A percentile compares a stretch with the other conserved stretches of the same genome.
Conservation (phyloP, 2,329 filamentous ascomycete genomes). For the Grosmannia serpens region DNA sequence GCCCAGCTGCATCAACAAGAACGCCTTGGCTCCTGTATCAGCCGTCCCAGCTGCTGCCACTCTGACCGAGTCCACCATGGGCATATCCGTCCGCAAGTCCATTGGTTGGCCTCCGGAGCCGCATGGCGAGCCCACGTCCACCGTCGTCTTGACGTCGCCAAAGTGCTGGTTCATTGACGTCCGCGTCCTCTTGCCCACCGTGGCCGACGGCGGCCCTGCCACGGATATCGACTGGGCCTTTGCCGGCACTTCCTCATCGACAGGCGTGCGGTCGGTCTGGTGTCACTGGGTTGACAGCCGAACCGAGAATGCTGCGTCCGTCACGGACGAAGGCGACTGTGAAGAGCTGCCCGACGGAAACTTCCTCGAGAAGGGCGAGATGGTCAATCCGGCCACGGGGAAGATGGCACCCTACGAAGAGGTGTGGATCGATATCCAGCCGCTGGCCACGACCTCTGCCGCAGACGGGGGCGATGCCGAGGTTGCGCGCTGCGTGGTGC, state of each 20-base stretch:
- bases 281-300: slow-evolving; percentile 50
- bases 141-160: slow-evolving; percentile 52
- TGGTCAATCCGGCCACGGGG: slow-evolving; percentile 46
- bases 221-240: slow-evolving; percentile 52
- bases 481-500: slow-evolving; percentile 24
- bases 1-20: too few relatives aligned
- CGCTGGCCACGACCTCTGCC: slow-evolving; percentile 9
- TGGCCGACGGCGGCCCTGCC: not conserved
- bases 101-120: slow-evolving; percentile 45
- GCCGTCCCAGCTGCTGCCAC: not conserved
- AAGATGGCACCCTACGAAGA: slow-evolving; percentile 50
- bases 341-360: slow-evolving; percentile 27
- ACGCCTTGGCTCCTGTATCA: not conserved
- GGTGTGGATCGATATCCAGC: slow-evolving; percentile 40
- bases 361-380: slow-evolving; percentile 45
- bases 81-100: slow-evolving; percentile 45
- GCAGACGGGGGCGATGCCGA: too few relatives aligned
- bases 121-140: slow-evolving; percentile 49
- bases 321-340: slow-evolving; percentile 46
- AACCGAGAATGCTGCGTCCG: slow-evolving; percentile 22
- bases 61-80: slow-evolving; percentile 21
- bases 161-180: slow-evolving; percentile 48
- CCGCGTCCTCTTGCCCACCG: slow-evolving; percentile 30
- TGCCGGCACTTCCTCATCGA: slow-evolving; percentile 39
- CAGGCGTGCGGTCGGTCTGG: slow-evolving; percentile 31